Evolutionary conservation across 805 yeast species (phyloP).

Genomic region (Candida mattraensis): DNA sequence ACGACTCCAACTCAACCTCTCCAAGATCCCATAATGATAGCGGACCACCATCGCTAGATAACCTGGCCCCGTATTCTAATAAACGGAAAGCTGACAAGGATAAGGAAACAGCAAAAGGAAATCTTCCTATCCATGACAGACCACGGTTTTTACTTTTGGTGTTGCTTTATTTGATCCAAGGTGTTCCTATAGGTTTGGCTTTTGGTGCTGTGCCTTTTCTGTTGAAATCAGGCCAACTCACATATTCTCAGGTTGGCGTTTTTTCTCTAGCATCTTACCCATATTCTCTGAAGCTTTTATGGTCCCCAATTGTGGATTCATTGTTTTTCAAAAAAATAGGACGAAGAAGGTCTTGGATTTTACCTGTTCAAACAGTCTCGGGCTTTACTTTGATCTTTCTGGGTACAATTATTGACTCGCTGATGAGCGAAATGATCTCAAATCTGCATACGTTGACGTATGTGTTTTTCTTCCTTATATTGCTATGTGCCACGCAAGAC

Average conservation of each 20-base stretch:
- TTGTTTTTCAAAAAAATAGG: conserved; percentile 67
- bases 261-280: conserved; percentile 94
- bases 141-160: conserved; percentile 75
- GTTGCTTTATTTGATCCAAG: conserved; percentile 80
- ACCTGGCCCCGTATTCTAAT: not conserved
- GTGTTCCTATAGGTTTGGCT: conserved; percentile 95
- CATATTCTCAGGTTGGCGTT: conserved; percentile 87
- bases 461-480: conserved; percentile 73
- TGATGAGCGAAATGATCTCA: conserved; percentile 44
- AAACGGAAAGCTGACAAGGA: conserved; percentile 1
- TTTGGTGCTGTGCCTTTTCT: conserved; percentile 93
- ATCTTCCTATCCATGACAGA: conserved; percentile 48
- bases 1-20: conserved; percentile 21
- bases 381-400: conserved; percentile 64
- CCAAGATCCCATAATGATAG: conserved; percentile 15
- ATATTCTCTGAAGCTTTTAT: conserved; percentile 82
- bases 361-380: conserved; percentile 85
- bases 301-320: conserved; percentile 97
- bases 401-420: conserved; percentile 56
- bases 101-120: conserved; percentile 4
- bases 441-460: conserved; percentile 60
- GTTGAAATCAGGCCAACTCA: conserved; percentile 69
- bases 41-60: conserved; percentile 1
- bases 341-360: conserved; percentile 88
- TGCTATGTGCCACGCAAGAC: conserved; percentile 95